These are phyloP conservation scores for Cudoniella acicularis DNA, from an alignment of 495 filamentous ascomycete species.

Conservation along the genomic window DNA sequence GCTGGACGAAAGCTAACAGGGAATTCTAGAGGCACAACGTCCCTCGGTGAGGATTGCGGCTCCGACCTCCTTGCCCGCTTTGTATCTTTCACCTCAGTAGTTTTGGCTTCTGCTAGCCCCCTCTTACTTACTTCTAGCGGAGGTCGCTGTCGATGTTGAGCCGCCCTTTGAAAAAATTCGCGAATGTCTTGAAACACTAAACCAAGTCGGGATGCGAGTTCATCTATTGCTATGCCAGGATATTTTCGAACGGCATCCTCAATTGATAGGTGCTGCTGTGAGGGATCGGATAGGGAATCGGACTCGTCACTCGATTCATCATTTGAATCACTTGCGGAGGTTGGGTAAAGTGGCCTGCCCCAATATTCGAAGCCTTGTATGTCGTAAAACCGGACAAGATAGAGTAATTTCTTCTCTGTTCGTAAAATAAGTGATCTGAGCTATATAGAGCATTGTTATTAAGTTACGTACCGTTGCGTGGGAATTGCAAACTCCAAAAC, in stretches of 20 bases:
- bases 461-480: background rate
- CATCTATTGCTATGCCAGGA: constrained; percentile 1
- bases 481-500: constrained; percentile 2
- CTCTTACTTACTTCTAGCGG: background rate
- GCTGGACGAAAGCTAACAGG: background rate
- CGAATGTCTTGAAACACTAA: background rate
- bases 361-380: constrained; percentile 1
- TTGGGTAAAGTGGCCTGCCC: background rate
- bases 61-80: background rate
- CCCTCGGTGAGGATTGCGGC: background rate
- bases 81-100: background rate
- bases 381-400: constrained; percentile 1
- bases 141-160: background rate
- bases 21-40: background rate
- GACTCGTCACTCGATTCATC: background rate
- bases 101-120: background rate
- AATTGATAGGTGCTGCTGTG: background rate
- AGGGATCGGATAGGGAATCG: background rate
- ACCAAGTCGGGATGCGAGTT: background rate
- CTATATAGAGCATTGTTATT: background rate
- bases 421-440: background rate
- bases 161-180: background rate
- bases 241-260: constrained; percentile 1
- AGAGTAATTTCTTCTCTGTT: constrained; percentile 2
- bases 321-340: background rate